A percentile compares a stretch with the other conserved stretches of the same genome.
phyloP scores from a whole-genome alignment of 352 stramenopile genomes.

The Phytophthora rubi region DNA sequence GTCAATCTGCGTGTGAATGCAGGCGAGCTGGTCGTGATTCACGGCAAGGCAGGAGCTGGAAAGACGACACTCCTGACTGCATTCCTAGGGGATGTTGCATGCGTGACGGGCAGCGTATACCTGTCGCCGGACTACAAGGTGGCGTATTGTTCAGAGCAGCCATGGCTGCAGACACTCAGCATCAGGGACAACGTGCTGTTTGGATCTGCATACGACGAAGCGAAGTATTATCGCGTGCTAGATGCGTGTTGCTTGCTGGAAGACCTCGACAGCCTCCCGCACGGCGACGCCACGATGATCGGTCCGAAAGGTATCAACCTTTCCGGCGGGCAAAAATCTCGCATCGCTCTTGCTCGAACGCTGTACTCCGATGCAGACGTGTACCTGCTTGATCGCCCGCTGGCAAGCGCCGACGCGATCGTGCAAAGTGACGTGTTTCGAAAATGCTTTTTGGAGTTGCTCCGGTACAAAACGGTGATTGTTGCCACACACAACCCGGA shows the following conservation, averaged over 20 bases:
- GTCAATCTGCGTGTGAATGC: constrained; percentile 36
- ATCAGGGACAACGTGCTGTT: constrained; percentile 96
- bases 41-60: constrained; percentile 44
- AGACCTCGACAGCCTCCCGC: constrained; percentile 44
- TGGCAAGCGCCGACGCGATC: constrained; percentile 42
- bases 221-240: constrained; percentile 52
- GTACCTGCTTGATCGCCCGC: constrained; percentile 45
- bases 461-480: constrained; percentile 67
- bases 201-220: constrained; percentile 57
- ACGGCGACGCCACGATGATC: constrained; percentile 46
- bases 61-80: constrained; percentile 50
- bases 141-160: constrained; percentile 86
- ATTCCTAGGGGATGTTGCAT: constrained; percentile 44
- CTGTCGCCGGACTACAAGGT: constrained; percentile 38
- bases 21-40: constrained; percentile 48
- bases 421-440: constrained; percentile 55
- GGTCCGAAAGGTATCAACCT: constrained; percentile 41
- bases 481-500: constrained; percentile 93
- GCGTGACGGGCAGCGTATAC: constrained; percentile 35
- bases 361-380: constrained; percentile 48
- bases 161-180: constrained; percentile 95
- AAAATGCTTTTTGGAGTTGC: constrained; percentile 47
- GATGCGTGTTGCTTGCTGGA: constrained; percentile 56
- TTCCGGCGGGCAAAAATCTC: constrained; percentile 42
- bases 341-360: constrained; percentile 47